phyloP scores from a whole-genome alignment of 2,329 filamentous ascomycete species.

The Myriangium duriaei region DNA sequence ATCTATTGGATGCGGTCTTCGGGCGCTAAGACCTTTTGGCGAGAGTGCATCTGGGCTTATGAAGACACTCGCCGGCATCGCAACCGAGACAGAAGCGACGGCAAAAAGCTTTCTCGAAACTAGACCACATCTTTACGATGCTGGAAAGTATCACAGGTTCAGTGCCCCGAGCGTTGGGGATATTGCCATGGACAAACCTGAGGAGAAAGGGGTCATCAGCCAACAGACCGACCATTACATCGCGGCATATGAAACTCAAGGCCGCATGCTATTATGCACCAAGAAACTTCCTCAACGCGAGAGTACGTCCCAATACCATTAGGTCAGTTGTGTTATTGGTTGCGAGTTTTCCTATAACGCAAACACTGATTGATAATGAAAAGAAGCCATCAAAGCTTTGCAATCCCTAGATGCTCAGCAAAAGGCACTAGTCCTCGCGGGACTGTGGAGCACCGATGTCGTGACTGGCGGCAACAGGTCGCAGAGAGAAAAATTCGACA shows the following conservation, averaged over 20 bases:
- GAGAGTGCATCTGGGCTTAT: neutral
- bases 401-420: neutral
- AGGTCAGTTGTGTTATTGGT: no score
- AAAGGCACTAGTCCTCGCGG: neutral
- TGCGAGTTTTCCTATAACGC: neutral
- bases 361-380: neutral
- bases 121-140: neutral
- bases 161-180: constrained; percentile 6
- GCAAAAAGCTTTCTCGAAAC: constrained; percentile 3
- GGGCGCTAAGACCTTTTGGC: neutral
- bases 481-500: neutral
- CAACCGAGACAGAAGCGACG: constrained; percentile 7
- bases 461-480: neutral
- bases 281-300: neutral
- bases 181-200: neutral
- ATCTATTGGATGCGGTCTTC: constrained; percentile 7
- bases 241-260: neutral
- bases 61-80: neutral
- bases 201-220: neutral
- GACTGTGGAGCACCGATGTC: neutral
- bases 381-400: neutral
- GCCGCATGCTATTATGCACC: neutral
- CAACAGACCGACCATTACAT: constrained; percentile 4
- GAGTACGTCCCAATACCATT: neutral
- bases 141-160: constrained; percentile 6